These are phyloP conservation scores for Mangifera indica DNA, from an alignment of 345 rosid species.

Conservation along the genomic window DNA sequence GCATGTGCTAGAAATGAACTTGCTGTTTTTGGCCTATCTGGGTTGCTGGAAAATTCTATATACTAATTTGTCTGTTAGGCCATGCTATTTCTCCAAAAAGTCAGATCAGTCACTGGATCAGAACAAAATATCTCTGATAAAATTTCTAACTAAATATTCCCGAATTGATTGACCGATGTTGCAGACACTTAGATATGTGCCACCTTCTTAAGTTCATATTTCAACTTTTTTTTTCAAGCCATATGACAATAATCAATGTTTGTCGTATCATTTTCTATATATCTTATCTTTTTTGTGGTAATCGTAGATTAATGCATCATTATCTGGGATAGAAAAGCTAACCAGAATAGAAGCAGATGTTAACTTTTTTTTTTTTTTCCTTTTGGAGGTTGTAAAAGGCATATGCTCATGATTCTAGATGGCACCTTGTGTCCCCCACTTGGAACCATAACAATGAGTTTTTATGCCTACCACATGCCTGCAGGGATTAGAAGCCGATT, in stretches of 20 bases:
- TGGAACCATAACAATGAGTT: not conserved
- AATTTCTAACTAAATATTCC: not conserved
- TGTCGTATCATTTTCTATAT: no score
- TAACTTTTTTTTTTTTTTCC: no score
- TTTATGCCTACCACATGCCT: constrained; percentile 6
- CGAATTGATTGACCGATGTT: not conserved
- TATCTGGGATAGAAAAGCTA: no score
- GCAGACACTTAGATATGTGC: not conserved
- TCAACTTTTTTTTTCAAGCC: no score
- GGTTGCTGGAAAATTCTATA: not conserved
- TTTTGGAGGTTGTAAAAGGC: not conserved
- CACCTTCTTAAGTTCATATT: no score
- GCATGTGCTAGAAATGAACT: constrained; percentile 1
- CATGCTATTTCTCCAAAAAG: not conserved
- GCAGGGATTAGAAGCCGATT: constrained; percentile 17
- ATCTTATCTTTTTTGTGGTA: no score
- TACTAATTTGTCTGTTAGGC: not conserved
- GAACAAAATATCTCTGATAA: not conserved
- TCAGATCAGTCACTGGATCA: not conserved
- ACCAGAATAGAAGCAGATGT: not conserved
- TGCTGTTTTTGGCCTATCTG: constrained; percentile 2
- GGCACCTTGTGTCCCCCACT: not conserved
- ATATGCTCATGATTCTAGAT: not conserved
- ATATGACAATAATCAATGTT: no score
- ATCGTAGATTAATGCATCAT: no score